These are phyloP conservation scores for Avena atlantica DNA, from an alignment of 176 grass and related monocot species.

Conservation along the genomic window DNA sequence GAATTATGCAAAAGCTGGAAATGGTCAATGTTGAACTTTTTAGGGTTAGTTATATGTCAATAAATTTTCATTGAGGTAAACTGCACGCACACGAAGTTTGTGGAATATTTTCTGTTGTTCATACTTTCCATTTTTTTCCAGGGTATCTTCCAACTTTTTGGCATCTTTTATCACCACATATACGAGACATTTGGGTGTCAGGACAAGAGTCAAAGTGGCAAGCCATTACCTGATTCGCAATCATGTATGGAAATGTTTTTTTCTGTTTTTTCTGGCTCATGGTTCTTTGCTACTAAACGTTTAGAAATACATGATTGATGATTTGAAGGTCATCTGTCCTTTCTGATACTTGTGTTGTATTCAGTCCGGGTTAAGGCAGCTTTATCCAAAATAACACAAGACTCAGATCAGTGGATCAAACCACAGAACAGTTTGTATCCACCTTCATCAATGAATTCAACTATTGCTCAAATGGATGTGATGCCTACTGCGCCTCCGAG, in stretches of 20 bases:
- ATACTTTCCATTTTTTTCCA: conserved; percentile 55
- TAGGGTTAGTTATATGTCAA: conserved; percentile 59
- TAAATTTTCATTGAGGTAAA: conserved; percentile 36
- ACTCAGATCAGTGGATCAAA: conserved; percentile 96
- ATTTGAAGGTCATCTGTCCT: conserved; percentile 40
- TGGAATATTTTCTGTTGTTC: conserved; percentile 37
- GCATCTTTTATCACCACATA: conserved; percentile 92
- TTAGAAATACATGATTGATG: conserved; percentile 3
- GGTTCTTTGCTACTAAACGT: conserved; percentile 40
- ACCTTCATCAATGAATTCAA: conserved; percentile 62
- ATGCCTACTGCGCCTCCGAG: conserved; percentile 81
- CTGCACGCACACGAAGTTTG: neutral
- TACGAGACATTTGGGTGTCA: conserved; percentile 87
- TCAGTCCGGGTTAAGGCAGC: conserved; percentile 80
- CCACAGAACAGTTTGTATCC: conserved; percentile 64
- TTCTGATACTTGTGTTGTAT: conserved; percentile 42
- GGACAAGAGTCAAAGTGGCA: conserved; percentile 71
- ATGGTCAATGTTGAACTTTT: conserved; percentile 96
- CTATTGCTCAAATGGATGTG: conserved; percentile 79
- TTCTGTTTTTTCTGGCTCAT: conserved; percentile 5
- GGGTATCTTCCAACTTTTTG: conserved; percentile 92
- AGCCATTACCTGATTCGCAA: conserved; percentile 62
- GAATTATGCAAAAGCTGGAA: conserved; percentile 98
- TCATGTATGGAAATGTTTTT: conserved; percentile 61
- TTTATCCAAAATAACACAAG: conserved; percentile 97